phyloP scores from a whole-genome alignment of 495 filamentous ascomycete genomes.

The Cercophora sp. region DNA sequence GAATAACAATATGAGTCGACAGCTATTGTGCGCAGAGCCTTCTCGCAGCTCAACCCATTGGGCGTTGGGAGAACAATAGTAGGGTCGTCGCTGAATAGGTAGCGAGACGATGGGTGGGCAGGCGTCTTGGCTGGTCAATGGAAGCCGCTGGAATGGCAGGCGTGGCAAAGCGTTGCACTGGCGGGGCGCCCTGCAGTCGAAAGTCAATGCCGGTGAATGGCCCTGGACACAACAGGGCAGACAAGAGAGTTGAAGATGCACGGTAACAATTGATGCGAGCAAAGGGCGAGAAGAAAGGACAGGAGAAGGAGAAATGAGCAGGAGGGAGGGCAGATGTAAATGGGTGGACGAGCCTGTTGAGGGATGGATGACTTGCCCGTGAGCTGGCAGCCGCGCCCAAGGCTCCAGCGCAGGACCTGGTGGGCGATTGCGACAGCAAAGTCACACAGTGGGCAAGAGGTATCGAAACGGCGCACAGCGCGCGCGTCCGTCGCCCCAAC shows the following conservation, averaged over 20 bases:
- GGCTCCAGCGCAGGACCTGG: conserved; percentile 16
- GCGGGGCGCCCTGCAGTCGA: conserved; percentile 3
- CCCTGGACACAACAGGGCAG: background rate
- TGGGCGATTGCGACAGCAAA: conserved; percentile 24
- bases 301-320: conserved; percentile 2
- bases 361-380: conserved; percentile 3
- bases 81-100: conserved; percentile 1
- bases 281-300: conserved; percentile 7
- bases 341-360: conserved; percentile 2
- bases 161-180: conserved; percentile 13
- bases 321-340: conserved; percentile 11
- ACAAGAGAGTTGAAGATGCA: background rate
- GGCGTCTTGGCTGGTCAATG: conserved; percentile 17
- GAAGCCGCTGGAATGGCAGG: conserved; percentile 24
- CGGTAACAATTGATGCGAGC: conserved; percentile 1
- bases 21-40: background rate
- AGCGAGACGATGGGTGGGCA: background rate
- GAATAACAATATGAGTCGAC: background rate
- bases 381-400: conserved; percentile 12
- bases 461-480: conserved; percentile 20
- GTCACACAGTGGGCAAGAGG: conserved; percentile 19
- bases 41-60: conserved; percentile 4
- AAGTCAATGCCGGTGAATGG: no score
- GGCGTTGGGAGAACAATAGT: conserved; percentile 13
- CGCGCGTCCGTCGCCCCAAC: conserved; percentile 16